A percentile compares a stretch with the other conserved stretches of the same genome.
Evolutionary conservation across 129 eudicot genomes (phyloP).

Genomic region (Artemisia annua): DNA sequence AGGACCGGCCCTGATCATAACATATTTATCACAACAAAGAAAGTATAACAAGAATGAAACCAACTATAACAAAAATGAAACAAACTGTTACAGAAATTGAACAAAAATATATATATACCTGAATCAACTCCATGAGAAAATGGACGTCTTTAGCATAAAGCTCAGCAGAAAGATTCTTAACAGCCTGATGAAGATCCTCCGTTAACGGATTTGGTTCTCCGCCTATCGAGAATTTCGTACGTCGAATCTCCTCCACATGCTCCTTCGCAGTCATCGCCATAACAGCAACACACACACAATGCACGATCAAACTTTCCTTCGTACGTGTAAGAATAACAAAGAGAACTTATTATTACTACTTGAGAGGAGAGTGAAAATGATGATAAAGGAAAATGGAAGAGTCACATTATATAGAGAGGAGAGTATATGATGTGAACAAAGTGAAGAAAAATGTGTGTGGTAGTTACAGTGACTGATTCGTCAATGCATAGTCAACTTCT

Average conservation of each 20-base stretch:
- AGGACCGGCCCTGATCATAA: too few relatives aligned
- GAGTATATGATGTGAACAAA: neutral
- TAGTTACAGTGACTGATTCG: constrained; percentile 6
- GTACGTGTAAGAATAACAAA: too few relatives aligned
- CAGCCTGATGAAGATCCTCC: neutral
- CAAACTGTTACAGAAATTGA: neutral
- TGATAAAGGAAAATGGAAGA: too few relatives aligned
- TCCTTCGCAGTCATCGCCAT: constrained; percentile 2
- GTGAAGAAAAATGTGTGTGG: neutral
- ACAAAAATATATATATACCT: neutral
- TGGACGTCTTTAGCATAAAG: constrained; percentile 1
- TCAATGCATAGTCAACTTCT: neutral
- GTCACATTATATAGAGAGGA: neutral
- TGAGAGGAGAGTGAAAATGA: too few relatives aligned
- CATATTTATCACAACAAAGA: too few relatives aligned
- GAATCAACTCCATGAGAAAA: constrained; percentile 4
- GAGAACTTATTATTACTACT: too few relatives aligned
- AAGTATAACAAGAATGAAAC: too few relatives aligned
- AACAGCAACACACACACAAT: neutral
- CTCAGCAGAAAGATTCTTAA: neutral
- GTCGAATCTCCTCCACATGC: constrained; percentile 14
- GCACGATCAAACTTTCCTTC: too few relatives aligned
- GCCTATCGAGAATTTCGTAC: neutral
- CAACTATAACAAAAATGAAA: too few relatives aligned
- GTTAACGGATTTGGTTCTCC: neutral